phyloP scores from a whole-genome alignment of 352 stramenopile species.

The Halophytophthora batemanensis region DNA sequence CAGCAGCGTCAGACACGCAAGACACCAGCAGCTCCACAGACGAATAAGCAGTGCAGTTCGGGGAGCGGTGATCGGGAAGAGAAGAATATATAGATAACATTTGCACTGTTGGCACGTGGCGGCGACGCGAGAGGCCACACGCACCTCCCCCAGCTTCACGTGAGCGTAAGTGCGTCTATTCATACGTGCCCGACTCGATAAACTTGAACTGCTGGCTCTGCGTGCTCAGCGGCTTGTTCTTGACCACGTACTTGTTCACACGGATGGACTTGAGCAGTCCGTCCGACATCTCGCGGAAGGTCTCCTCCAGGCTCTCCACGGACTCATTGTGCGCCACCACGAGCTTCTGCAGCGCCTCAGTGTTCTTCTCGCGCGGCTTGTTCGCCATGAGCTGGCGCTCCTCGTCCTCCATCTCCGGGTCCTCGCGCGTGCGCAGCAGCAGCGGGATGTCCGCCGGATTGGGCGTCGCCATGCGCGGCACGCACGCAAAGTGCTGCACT shows the following conservation, averaged over 20 bases:
- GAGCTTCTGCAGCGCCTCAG: conserved; percentile 64
- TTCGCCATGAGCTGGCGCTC: conserved; percentile 72
- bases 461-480: conserved; percentile 78
- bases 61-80: conserved; percentile 5
- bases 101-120: background rate
- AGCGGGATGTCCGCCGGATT: conserved; percentile 77
- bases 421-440: conserved; percentile 74
- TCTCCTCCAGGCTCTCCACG: conserved; percentile 78
- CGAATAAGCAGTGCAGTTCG: conserved; percentile 5
- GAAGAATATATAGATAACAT: conserved; percentile 28
- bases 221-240: conserved; percentile 73
- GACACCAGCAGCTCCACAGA: conserved; percentile 16
- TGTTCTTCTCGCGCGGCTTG: conserved; percentile 62
- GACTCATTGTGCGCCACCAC: conserved; percentile 65
- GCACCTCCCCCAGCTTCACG: background rate
- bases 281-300: conserved; percentile 83
- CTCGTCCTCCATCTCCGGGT: conserved; percentile 83
- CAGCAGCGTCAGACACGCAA: conserved; percentile 15
- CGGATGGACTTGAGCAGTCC: conserved; percentile 78
- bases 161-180: no score
- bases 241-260: conserved; percentile 84
- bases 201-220: conserved; percentile 83
- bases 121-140: background rate
- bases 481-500: conserved; percentile 82
- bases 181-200: conserved; percentile 79